Percentiles rank a stretch among this genome's conserved stretches.
phyloP scores from a whole-genome alignment of 805 yeast genomes.

The Wickerhamiella spandovensis region DNA sequence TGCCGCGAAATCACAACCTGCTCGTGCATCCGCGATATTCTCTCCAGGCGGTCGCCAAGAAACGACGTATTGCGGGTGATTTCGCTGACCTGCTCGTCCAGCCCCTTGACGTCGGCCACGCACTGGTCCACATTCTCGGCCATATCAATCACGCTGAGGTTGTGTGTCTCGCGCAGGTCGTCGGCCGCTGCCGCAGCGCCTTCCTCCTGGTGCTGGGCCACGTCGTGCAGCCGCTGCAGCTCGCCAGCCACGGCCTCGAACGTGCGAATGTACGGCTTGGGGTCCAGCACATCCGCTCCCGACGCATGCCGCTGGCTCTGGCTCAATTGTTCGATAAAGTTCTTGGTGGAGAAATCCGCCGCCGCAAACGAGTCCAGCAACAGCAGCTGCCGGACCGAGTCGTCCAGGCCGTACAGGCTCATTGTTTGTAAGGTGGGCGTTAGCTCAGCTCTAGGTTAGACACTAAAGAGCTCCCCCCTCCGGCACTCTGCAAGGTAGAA shows the following conservation, averaged over 20 bases:
- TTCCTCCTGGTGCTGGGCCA: slow-evolving; percentile 38
- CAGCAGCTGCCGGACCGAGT: slow-evolving; percentile 22
- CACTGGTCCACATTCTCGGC: slow-evolving; percentile 32
- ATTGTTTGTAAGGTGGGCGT: no score
- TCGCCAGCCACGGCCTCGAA: slow-evolving; percentile 77
- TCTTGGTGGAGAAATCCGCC: slow-evolving; percentile 46
- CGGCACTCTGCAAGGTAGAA: no score
- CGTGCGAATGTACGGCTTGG: slow-evolving; percentile 87
- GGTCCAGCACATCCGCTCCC: slow-evolving; percentile 41
- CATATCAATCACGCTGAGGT: slow-evolving; percentile 47
- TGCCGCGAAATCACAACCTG: slow-evolving; percentile 59
- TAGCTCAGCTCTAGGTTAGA: no score
- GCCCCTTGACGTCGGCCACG: slow-evolving; percentile 24
- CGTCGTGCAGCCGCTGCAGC: slow-evolving; percentile 45
- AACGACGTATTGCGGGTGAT: slow-evolving; percentile 21
- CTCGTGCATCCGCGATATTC: slow-evolving; percentile 50
- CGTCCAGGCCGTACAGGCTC: slow-evolving; percentile 24
- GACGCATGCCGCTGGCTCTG: slow-evolving; percentile 40
- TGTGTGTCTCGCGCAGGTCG: slow-evolving; percentile 51
- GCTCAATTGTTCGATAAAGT: slow-evolving; percentile 68
- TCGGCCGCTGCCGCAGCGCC: slow-evolving; percentile 45
- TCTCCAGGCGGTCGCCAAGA: slow-evolving; percentile 21
- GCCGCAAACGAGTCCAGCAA: slow-evolving; percentile 21
- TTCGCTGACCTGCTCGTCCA: slow-evolving; percentile 23
- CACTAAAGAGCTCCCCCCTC: no score